These are phyloP conservation scores for Chlamydomonas applanata DNA, from an alignment of 139 green algal genomes.

Conservation along the genomic window DNA sequence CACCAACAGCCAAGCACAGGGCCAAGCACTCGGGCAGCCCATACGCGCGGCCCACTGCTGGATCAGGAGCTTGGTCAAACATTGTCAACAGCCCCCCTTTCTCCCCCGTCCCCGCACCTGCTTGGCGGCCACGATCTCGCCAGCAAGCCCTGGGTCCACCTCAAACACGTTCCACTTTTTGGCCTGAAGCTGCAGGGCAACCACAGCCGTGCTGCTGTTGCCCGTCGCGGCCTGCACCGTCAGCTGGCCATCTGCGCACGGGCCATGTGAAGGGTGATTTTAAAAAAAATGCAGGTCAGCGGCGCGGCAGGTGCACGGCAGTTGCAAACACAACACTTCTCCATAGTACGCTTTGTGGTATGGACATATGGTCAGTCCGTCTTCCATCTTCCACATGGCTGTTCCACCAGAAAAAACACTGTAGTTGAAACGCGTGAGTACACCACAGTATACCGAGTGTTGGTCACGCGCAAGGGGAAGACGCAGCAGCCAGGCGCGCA, in stretches of 20 bases:
- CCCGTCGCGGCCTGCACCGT: slow-evolving; percentile 8
- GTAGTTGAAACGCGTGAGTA: too few species aligned
- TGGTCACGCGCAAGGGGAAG: too few species aligned
- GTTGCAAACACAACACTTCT: too few species aligned
- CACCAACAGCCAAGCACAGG: neutral
- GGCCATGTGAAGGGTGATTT: too few species aligned
- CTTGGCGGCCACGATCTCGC: neutral
- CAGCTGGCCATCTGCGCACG: neutral
- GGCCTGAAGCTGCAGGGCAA: slow-evolving; percentile 30
- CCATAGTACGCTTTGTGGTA: too few species aligned
- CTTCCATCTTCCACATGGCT: too few species aligned
- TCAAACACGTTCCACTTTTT: slow-evolving; percentile 14
- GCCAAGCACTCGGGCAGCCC: slow-evolving; percentile 11
- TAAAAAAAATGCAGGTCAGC: too few species aligned
- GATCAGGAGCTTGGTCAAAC: neutral
- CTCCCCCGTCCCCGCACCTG: neutral
- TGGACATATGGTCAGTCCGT: too few species aligned
- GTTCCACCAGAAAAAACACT: too few species aligned
- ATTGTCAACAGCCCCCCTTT: neutral
- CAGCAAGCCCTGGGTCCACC: neutral
- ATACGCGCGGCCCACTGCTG: slow-evolving; percentile 4
- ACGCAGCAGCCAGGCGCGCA: too few species aligned
- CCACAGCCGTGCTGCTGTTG: slow-evolving; percentile 13
- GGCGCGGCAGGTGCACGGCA: too few species aligned
- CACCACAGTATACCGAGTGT: too few species aligned